Conservation (phyloP, 345 rosid species). For the Diplotaxis tenuifolia region DNA sequence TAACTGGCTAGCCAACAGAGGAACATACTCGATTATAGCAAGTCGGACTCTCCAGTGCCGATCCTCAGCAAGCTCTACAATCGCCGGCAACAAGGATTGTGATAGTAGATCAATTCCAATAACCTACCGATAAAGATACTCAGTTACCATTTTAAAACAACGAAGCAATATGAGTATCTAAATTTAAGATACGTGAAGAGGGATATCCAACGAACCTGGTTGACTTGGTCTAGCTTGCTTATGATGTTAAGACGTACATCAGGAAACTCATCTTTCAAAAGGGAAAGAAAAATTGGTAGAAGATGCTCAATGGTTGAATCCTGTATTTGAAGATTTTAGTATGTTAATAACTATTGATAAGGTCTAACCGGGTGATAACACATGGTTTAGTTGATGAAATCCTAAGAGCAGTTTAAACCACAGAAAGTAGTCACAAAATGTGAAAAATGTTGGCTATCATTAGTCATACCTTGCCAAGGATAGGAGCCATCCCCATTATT, state of each 20-base stretch:
- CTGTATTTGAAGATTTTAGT: constrained; percentile 38
- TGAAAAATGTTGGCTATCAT: constrained; percentile 24
- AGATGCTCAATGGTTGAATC: constrained; percentile 96
- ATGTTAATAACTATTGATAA: not conserved
- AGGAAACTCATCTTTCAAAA: constrained; percentile 96
- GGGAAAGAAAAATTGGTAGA: constrained; percentile 95
- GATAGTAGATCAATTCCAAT: constrained; percentile 95
- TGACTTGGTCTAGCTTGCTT: constrained; percentile 99
- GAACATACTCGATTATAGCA: constrained; percentile 96
- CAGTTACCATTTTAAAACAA: not conserved
- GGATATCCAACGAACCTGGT: constrained; percentile 63
- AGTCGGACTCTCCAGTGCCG: constrained; percentile 99
- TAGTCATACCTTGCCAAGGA: constrained; percentile 54
- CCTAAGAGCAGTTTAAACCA: not conserved
- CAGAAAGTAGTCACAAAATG: not conserved
- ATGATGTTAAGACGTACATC: constrained; percentile 97
- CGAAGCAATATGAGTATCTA: not conserved
- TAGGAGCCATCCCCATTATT: constrained; percentile 99
- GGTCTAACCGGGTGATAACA: not conserved
- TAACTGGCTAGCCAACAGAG: constrained; percentile 90
- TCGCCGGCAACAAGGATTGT: constrained; percentile 92
- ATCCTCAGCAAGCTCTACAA: constrained; percentile 99
- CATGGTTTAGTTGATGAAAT: not conserved
- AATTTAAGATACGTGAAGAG: not conserved
- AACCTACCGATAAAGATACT: constrained; percentile 50